Conservation (phyloP, 1,139 yeast species). For the Suhomyces taliae region DNA sequence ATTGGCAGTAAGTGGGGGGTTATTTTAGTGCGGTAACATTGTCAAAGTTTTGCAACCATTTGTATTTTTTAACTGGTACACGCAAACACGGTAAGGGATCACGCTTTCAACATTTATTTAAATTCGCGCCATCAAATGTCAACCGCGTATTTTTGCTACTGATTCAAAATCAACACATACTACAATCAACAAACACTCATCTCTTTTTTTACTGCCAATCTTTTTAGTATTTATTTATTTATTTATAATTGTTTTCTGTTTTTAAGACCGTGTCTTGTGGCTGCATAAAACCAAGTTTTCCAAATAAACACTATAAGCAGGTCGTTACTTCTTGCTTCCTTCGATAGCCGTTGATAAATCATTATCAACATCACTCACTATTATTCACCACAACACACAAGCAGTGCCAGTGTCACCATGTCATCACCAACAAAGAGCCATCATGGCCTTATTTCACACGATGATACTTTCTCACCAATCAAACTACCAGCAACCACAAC, state of each 20-base stretch:
- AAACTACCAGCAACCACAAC: slow-evolving; percentile 14
- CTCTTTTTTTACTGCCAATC: neutral
- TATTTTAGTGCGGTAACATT: neutral
- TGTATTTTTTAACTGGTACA: neutral
- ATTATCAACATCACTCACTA: neutral
- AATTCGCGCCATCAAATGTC: too few species aligned
- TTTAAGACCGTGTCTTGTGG: neutral
- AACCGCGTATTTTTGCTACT: neutral
- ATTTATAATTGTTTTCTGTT: too few species aligned
- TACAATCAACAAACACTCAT: neutral
- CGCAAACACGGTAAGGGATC: slow-evolving; percentile 2
- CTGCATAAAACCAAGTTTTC: too few species aligned
- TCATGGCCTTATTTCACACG: slow-evolving; percentile 1
- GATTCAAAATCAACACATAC: neutral
- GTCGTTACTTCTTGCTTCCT: too few species aligned
- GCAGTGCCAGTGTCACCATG: slow-evolving; percentile 1
- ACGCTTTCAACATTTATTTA: too few species aligned
- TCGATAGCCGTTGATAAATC: too few species aligned
- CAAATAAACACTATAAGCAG: too few species aligned
- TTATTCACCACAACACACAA: neutral
- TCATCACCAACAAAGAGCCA: slow-evolving; percentile 7
- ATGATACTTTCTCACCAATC: slow-evolving; percentile 18
- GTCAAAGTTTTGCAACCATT: slow-evolving; percentile 1
- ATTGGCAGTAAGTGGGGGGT: too few species aligned
- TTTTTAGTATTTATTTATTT: too few species aligned